These are phyloP conservation scores for Cyanidium caldarium DNA, from an alignment of 23 red algal species.

Conservation along the genomic window DNA sequence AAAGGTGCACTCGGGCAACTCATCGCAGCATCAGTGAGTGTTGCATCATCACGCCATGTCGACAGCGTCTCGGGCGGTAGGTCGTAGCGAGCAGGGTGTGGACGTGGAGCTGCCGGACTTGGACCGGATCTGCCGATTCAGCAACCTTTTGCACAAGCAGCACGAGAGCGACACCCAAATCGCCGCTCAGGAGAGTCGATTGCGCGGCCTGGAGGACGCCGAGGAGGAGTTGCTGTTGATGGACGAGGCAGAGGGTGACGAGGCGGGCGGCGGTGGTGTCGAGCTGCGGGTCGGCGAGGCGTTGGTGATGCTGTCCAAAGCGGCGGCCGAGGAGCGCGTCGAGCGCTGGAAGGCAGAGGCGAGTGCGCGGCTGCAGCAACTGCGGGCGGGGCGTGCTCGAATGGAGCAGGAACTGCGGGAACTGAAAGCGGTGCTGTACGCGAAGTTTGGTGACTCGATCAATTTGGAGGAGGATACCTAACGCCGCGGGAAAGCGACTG, in stretches of 20 bases:
- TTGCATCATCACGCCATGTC: no score
- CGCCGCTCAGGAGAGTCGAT: neutral
- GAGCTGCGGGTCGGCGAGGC: neutral
- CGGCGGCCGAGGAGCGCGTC: neutral
- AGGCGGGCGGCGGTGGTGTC: neutral
- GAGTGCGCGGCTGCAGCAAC: neutral
- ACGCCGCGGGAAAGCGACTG: no score
- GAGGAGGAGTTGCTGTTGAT: neutral
- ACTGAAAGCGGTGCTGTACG: conserved; percentile 10
- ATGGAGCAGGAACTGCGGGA: neutral
- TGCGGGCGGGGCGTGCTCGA: neutral
- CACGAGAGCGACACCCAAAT: neutral
- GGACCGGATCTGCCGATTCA: neutral
- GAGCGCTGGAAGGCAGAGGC: neutral
- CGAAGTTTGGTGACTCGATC: conserved; percentile 17
- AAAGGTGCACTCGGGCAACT: no score
- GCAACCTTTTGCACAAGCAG: neutral
- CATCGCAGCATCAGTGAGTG: no score
- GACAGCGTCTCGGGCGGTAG: no score
- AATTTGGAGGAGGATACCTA: conserved; percentile 32
- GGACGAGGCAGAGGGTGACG: neutral
- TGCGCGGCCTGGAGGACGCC: conserved; percentile 3
- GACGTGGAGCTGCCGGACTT: neutral
- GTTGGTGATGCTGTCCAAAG: neutral
- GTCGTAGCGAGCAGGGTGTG: no score